Evolutionary conservation across 371 early-diverging fungal species (phyloP).

Genomic region (Lichtheimia hyalospora): DNA sequence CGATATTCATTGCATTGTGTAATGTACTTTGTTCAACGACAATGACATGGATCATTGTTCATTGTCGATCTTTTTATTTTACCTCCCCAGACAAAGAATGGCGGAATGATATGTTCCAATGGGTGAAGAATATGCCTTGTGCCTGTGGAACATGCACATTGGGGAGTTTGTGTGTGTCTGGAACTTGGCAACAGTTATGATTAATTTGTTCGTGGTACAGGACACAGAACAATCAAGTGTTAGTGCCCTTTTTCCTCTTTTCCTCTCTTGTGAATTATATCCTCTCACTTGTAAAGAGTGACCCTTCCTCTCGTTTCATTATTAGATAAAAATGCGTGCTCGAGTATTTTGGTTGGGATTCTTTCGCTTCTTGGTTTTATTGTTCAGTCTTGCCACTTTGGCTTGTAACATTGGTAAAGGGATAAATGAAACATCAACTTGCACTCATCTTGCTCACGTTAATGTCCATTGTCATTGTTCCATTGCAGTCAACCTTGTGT

Average conservation of each 20-base stretch:
- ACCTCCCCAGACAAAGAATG: no score
- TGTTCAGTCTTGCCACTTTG: conserved; percentile 17
- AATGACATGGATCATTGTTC: no score
- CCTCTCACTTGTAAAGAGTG: neutral
- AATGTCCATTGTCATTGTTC: neutral
- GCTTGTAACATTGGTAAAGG: conserved; percentile 23
- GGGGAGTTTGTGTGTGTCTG: no score
- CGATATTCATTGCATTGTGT: no score
- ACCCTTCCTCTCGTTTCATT: neutral
- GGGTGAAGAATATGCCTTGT: no score
- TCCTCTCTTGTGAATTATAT: neutral
- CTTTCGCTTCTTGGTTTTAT: conserved; percentile 15
- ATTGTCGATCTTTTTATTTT: no score
- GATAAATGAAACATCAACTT: neutral
- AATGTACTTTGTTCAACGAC: no score
- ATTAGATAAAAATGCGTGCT: conserved; percentile 8
- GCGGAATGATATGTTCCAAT: no score
- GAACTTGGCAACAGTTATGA: no score
- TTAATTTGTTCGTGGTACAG: no score
- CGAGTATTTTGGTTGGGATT: conserved; percentile 19
- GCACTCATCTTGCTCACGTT: neutral
- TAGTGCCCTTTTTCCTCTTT: neutral
- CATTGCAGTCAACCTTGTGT: conserved; percentile 25
- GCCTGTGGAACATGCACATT: no score
- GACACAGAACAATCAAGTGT: no score